Evolutionary conservation across 495 filamentous ascomycete genomes (phyloP).

Genomic region (Lepraria neglecta): DNA sequence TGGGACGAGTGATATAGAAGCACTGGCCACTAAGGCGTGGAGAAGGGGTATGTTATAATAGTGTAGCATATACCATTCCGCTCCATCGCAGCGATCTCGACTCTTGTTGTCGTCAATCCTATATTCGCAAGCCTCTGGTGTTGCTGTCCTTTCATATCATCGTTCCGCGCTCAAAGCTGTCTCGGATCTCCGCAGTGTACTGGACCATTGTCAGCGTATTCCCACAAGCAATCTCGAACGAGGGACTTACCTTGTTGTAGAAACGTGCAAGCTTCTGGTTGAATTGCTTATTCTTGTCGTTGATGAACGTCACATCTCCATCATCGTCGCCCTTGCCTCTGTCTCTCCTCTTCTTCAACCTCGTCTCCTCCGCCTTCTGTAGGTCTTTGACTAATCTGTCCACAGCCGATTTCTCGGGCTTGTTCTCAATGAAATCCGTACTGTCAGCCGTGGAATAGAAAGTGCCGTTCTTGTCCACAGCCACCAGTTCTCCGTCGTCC

Average conservation of each 20-base stretch:
- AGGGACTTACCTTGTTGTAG: constrained; percentile 75
- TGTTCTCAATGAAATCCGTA: constrained; percentile 73
- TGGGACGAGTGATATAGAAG: constrained; percentile 62
- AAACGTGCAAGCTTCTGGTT: constrained; percentile 93
- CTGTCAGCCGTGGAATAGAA: constrained; percentile 86
- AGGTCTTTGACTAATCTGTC: constrained; percentile 83
- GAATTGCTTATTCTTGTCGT: constrained; percentile 99
- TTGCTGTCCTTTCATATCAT: constrained; percentile 46
- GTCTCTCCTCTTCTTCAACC: constrained; percentile 77
- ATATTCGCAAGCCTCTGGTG: not conserved
- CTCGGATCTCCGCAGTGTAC: constrained; percentile 94
- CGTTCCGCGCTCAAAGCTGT: constrained; percentile 95
- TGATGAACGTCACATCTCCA: constrained; percentile 94
- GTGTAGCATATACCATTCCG: constrained; percentile 3
- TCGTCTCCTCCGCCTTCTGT: constrained; percentile 77
- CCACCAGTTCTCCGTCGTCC: constrained; percentile 87
- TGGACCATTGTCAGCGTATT: constrained; percentile 37
- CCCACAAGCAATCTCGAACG: not conserved
- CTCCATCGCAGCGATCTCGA: not conserved
- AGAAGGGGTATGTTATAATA: constrained; percentile 70
- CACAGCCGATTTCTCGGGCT: constrained; percentile 82
- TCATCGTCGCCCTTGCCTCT: constrained; percentile 66
- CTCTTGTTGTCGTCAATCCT: not conserved
- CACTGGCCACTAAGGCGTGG: constrained; percentile 68
- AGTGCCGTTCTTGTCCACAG: constrained; percentile 79